A percentile compares a stretch with the other conserved stretches of the same genome.
Evolutionary conservation across 2,329 filamentous ascomycete genomes (phyloP).

Genomic region (Celoporthe dispersa): DNA sequence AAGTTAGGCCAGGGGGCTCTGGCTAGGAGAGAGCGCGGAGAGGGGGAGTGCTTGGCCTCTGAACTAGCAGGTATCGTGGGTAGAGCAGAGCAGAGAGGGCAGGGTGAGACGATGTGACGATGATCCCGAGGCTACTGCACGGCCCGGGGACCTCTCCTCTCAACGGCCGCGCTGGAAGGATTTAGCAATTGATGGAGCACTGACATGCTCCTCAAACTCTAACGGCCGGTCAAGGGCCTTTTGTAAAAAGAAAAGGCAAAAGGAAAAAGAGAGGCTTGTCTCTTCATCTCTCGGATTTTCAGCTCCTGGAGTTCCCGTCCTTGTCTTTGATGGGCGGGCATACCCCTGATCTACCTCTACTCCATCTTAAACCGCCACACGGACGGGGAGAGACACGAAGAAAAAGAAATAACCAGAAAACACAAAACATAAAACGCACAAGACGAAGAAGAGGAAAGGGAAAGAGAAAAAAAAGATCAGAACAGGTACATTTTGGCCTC

Average conservation of each 20-base stretch:
- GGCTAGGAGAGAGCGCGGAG: background rate
- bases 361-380: background rate
- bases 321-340: background rate
- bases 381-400: background rate
- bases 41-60: background rate
- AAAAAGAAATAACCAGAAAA: background rate
- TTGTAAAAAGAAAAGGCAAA: background rate
- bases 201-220: background rate
- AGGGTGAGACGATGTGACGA: conserved; percentile 2
- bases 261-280: background rate
- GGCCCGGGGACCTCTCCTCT: conserved; percentile 1
- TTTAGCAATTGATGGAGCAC: background rate
- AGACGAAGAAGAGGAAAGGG: background rate
- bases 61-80: background rate
- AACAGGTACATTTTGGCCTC: background rate
- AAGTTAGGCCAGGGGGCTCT: background rate
- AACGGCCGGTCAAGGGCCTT: background rate
- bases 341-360: background rate
- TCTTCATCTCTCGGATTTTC: background rate
- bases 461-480: background rate
- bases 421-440: too few species aligned
- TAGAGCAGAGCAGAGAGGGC: background rate
- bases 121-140: conserved; percentile 10
- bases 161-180: conserved; percentile 1
- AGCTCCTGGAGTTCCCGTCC: background rate